A percentile compares a stretch with the other conserved stretches of the same genome.
Evolutionary conservation across 352 stramenopile species (phyloP).

Genomic region (Phytopythium sindhum): DNA sequence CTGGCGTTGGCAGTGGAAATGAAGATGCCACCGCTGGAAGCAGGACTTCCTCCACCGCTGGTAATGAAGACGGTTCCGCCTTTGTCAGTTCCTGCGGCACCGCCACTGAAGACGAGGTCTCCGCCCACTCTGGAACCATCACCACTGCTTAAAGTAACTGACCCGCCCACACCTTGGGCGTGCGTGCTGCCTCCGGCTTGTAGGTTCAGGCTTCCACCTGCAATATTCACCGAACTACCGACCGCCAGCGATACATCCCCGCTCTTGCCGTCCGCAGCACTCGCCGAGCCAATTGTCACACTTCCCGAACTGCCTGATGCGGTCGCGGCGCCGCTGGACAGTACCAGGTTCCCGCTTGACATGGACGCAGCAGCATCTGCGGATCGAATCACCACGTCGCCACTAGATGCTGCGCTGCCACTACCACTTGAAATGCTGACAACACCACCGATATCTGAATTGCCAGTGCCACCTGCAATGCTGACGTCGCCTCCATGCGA

Average conservation of each 20-base stretch:
- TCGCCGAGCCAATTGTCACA: neutral
- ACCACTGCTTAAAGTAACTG: neutral
- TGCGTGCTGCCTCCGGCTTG: neutral
- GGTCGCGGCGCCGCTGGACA: neutral
- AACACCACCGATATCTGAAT: conserved; percentile 37
- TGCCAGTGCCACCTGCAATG: conserved; percentile 2
- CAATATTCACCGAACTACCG: neutral
- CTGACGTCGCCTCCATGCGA: conserved; percentile 17
- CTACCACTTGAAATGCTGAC: conserved; percentile 16
- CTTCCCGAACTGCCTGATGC: neutral
- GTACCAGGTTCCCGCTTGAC: neutral
- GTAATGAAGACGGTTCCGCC: conserved; percentile 6
- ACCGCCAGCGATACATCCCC: neutral
- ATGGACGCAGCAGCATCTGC: neutral
- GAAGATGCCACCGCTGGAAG: conserved; percentile 3
- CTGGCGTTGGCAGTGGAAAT: conserved; percentile 4
- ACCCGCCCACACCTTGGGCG: neutral
- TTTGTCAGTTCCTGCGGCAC: conserved; percentile 10
- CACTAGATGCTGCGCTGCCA: conserved; percentile 3
- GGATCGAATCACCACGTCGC: conserved; percentile 1
- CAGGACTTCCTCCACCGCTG: conserved; percentile 5
- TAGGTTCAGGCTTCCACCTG: neutral
- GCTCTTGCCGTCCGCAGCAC: neutral
- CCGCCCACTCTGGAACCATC: neutral
- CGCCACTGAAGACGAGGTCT: neutral